Conservation (phyloP, 1,284 basidiomycete genomes). For the Boletus semigastroideus region DNA sequence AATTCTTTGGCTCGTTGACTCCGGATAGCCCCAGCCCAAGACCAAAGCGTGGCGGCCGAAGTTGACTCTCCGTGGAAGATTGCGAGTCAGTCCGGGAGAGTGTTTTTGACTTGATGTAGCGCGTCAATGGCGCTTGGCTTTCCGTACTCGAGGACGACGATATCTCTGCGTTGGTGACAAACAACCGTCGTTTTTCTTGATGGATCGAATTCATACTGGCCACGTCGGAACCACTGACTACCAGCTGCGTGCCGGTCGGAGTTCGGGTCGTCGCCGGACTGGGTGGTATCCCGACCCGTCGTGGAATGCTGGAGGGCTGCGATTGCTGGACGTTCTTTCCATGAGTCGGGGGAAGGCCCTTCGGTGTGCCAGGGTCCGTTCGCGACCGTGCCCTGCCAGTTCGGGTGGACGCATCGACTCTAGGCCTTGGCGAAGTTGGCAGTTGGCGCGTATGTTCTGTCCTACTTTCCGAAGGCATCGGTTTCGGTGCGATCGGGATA, state of each 20-base stretch:
- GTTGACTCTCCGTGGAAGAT: slow-evolving; percentile 24
- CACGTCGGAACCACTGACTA: slow-evolving; percentile 6
- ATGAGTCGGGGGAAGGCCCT: slow-evolving; percentile 18
- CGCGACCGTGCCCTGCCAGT: slow-evolving; percentile 35
- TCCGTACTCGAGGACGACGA: slow-evolving; percentile 38
- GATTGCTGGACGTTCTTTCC: slow-evolving; percentile 17
- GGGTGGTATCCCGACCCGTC: slow-evolving; percentile 18
- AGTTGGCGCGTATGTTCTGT: slow-evolving; percentile 8
- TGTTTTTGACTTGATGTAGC: slow-evolving; percentile 19
- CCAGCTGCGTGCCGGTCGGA: neutral
- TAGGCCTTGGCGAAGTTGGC: slow-evolving; percentile 9
- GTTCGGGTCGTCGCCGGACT: slow-evolving; percentile 17
- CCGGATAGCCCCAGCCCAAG: slow-evolving; percentile 30
- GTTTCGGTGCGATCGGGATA: slow-evolving; percentile 12
- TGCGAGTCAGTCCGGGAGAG: slow-evolving; percentile 19
- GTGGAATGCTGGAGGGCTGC: slow-evolving; percentile 41
- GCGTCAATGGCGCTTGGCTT: slow-evolving; percentile 28
- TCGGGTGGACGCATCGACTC: slow-evolving; percentile 14
- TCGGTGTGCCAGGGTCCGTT: slow-evolving; percentile 40
- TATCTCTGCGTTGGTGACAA: slow-evolving; percentile 54
- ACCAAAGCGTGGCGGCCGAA: slow-evolving; percentile 29
- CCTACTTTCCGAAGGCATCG: slow-evolving; percentile 2
- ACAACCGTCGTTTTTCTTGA: slow-evolving; percentile 40
- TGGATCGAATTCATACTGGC: slow-evolving; percentile 17
- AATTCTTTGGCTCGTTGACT: slow-evolving; percentile 13